Base-by-base conservation (phyloP, 108 stramenopile species). In the Skeletonema tropicum region DNA sequence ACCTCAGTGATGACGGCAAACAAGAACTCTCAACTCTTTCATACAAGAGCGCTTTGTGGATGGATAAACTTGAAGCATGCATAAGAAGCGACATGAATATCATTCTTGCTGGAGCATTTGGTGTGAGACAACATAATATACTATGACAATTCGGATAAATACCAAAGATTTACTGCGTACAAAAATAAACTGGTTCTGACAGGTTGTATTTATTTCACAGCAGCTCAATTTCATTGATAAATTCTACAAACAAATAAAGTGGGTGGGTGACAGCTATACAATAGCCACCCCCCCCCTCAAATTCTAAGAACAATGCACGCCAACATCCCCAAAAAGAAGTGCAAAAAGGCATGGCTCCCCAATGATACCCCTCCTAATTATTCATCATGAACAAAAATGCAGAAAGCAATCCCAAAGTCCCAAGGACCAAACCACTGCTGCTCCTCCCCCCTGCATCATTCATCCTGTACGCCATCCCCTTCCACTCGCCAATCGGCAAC, bases 401-500 rank as follows among this genome's bases (percentile, higher is more conserved):
- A 21, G 52, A 55, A 3, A 55, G 23, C 52, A 55, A 55, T 55
- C 52, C 52, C 52, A 55, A 55, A 55, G 52, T 23, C 52, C 19
- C 23, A 4, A 23, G 7, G 2, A 23, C 7, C 23, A 55, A 23
- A 23, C 52, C 23, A 55, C 52, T 55, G 9, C 52, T 55, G 23
- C 52, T 55, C 52, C 52, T 21, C n/a, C 52, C 23, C 15, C 52
- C 52, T 11, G 52, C 52, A 21, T n/a, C 52, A 55, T 55, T 55
- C 52, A 55, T 55, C 25, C 21, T 25, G 23, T 23, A 55, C 23
- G 52, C 52, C 52, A 55, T 23, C 21, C 52, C 52, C 52, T 55
- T 55, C 52, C 52, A 55, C 15, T 48, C 71, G 29, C 25, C 60
- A 31, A 74, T 67, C 26, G 76, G 76, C 63, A 81, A 57, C 35